Evolutionary conservation across 73 alveolate species (phyloP), one percentile per base, ranked within the genome.

Genomic region (Tetrahymena elliotti): DNA sequence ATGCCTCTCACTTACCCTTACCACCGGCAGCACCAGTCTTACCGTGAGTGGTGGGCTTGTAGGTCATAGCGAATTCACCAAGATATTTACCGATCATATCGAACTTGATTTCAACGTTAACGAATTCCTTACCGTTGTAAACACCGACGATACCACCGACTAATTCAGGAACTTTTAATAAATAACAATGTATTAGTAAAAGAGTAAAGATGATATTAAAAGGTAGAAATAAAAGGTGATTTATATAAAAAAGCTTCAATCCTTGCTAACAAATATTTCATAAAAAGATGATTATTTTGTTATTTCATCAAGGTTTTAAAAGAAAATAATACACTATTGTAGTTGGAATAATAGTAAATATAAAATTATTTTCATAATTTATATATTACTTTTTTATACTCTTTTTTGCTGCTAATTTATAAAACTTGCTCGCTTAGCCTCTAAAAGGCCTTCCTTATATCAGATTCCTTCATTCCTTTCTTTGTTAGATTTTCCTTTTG

Each of bases 41-140:
- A 95, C 98, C 98, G 93, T 97, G 98, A 39, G 94, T 93, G 88
- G 96, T 96, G 95, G 97, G 97, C 94, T 93, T 97, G 94, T 97
- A 97, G 52, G 98, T 96, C 95, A 97, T 54, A 35, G 97, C 95
- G 96, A 96, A 97, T 97, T 97, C 98, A 84, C 96, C 98, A 41
- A 97, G 94, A 97, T 97, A 96, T 94, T 94, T 94, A 38, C 99
- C 99, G 94, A 98, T 97, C 99, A 98, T 98, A 97, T 98, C 99
- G 93, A 99, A 97, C 96, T 98, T 98, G 96, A 98, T 96, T 97
- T 98, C 99, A 93, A 98, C 98, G 54, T 97, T 96, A 97, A 94
- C 96, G 98, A 97, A 98, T 94, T 95, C 96, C 94, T 97, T 98
- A 94, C 99, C 99, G 84, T 97, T 95, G 98, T 98, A 97, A 83